Conservation (phyloP, 495 filamentous ascomycete genomes). For the Amniculicola lignicola region DNA sequence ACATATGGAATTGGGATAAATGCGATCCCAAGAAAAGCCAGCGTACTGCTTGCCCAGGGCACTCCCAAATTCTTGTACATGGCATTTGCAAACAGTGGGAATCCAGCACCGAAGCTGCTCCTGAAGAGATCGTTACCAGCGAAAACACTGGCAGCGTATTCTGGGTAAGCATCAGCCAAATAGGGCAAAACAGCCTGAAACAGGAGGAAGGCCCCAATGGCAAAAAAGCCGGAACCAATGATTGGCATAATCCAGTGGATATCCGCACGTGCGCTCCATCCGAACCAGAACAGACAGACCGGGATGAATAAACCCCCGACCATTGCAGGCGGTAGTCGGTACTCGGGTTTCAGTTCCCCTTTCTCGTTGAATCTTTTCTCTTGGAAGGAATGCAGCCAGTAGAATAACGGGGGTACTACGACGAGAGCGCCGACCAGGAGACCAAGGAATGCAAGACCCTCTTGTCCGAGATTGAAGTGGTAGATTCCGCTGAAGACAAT, state of each 20-base stretch:
- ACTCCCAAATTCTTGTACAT: conserved; percentile 43
- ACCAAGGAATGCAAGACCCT: conserved; percentile 52
- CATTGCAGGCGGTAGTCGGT: conserved; percentile 46
- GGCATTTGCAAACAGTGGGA: conserved; percentile 49
- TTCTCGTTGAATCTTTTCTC: conserved; percentile 45
- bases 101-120: conserved; percentile 49
- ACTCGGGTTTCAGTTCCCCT: conserved; percentile 46
- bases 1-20: conserved; percentile 44
- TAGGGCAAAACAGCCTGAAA: conserved; percentile 51
- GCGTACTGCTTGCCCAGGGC: conserved; percentile 35
- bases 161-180: conserved; percentile 39
- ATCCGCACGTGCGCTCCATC: conserved; percentile 44
- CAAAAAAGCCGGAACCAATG: conserved; percentile 53
- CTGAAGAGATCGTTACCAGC: conserved; percentile 54
- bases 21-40: conserved; percentile 38
- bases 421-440: conserved; percentile 47
- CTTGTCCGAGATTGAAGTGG: conserved; percentile 47
- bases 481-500: conserved; percentile 52
- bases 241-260: conserved; percentile 56
- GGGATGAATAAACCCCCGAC: conserved; percentile 48
- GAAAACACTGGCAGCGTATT: conserved; percentile 48
- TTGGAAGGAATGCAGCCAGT: conserved; percentile 44
- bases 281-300: conserved; percentile 52
- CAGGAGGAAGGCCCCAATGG: conserved; percentile 53
- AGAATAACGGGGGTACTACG: conserved; percentile 48